These are phyloP conservation scores for Apostasia ramifera DNA, from an alignment of 106 monocot species.

Conservation along the genomic window DNA sequence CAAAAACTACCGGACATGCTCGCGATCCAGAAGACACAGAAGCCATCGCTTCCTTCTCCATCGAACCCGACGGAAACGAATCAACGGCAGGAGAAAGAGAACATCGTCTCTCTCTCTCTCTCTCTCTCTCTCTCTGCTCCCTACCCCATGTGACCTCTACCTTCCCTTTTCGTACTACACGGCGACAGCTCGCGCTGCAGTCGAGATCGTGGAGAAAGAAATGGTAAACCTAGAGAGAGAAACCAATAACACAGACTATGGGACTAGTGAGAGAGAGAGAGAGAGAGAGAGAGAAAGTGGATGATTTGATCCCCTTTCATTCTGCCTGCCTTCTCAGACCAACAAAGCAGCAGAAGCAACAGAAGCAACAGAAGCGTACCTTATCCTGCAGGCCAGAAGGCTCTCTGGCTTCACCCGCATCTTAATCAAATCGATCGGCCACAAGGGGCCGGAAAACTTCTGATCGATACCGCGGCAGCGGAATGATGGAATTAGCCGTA, in stretches of 20 bases:
- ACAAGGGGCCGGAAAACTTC: not conserved
- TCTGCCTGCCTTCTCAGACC: not conserved
- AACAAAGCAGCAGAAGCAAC: not conserved
- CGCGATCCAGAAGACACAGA: too few species aligned
- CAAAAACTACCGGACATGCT: too few species aligned
- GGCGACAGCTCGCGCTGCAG: slow-evolving; percentile 1
- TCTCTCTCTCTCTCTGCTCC: too few species aligned
- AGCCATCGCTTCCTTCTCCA: too few species aligned
- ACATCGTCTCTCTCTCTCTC: too few species aligned
- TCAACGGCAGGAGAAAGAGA: too few species aligned
- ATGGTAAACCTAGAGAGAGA: not conserved
- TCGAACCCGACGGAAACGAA: too few species aligned
- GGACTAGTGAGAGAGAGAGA: not conserved
- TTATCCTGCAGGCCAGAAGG: not conserved
- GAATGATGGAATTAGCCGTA: not conserved
- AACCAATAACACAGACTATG: not conserved
- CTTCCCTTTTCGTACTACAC: not conserved
- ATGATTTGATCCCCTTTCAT: not conserved
- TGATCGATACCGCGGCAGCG: not conserved
- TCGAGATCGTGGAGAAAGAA: slow-evolving; percentile 1
- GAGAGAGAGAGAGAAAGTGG: not conserved
- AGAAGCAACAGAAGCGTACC: not conserved
- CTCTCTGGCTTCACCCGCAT: not conserved
- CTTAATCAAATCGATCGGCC: not conserved
- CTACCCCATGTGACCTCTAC: slow-evolving; percentile 2